Evolutionary conservation across 2,329 filamentous ascomycete genomes (phyloP), one percentile per base, ranked within the genome.

Genomic region (Nemania sp.): DNA sequence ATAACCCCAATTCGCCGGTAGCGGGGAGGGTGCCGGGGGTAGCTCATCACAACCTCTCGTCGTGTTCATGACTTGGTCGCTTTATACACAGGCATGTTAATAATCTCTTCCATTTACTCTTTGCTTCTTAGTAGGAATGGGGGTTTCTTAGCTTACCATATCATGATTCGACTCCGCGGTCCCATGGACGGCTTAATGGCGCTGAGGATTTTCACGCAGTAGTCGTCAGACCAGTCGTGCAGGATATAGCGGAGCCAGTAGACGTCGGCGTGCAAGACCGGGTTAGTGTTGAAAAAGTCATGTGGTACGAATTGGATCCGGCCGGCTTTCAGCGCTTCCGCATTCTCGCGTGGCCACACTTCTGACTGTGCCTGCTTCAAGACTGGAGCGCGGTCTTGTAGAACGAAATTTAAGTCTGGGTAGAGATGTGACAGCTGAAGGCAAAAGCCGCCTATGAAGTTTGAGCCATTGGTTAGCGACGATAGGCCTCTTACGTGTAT

Each of bases 151-250:
- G 20, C 59, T 63, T 63, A 63, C 60, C 52, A 56, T 49, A 73
- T 72, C 51, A 73, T 55, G 13, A 73, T 69, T 6, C 72, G 68
- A 53, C 67, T 70, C 11, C 64, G 54, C 8, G 70, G 69, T 3
- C 69, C 68, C 68, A 75, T 72, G n/a, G 66, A 49, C 2, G 49
- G 57, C 43, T 63, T 63, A 24, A 72, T 67, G 2, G 43, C 32
- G 20, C 57, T 62, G 32, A 80, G 65, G 11, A 80, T 80, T 27
- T 68, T 66, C 32, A 78, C 54, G 3, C 77, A 78, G 45, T 78
- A 77, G 0, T 76, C 73, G n/a, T 80, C 77, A 0, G 78, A 77
- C 79, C 78, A 80, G 66, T 80, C 78, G 38, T 80, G 79, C n/a
- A 68, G 13, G 52, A 68, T 68, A 5, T 63, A 63, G 2, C 68